A percentile compares a stretch with the other conserved stretches of the same genome.
Conservation (phyloP, 2,329 filamentous ascomycete genomes). For the Thelonectria blattea region DNA sequence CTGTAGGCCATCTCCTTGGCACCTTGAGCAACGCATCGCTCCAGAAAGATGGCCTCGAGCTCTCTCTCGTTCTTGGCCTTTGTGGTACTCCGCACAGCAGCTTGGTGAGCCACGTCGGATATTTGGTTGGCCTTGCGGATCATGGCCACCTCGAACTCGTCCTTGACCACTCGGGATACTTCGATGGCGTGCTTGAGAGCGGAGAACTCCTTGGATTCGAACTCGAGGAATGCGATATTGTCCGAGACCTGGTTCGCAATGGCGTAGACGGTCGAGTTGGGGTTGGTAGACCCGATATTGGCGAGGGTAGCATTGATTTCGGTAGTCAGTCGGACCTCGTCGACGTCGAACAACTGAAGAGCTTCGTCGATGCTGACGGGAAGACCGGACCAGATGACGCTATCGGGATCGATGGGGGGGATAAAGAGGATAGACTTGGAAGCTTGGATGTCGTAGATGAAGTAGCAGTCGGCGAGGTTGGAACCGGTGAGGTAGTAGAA, state of each 20-base stretch:
- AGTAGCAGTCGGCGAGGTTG: conserved; percentile 77
- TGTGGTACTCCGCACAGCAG: conserved; percentile 65
- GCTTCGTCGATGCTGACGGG: conserved; percentile 81
- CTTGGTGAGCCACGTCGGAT: conserved; percentile 70
- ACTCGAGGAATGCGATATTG: conserved; percentile 72
- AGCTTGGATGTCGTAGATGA: conserved; percentile 79
- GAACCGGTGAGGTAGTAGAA: conserved; percentile 96
- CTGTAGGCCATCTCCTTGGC: conserved; percentile 87
- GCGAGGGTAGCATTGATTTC: conserved; percentile 79
- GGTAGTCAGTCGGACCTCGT: conserved; percentile 73
- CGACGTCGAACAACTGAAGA: conserved; percentile 77
- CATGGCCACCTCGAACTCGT: conserved; percentile 75
- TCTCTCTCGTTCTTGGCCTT: conserved; percentile 78
- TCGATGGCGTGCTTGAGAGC: conserved; percentile 69
- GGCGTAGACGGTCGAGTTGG: conserved; percentile 66
- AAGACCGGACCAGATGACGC: conserved; percentile 91
- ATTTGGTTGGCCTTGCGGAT: conserved; percentile 75
- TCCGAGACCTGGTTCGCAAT: conserved; percentile 81
- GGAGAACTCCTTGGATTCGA: conserved; percentile 66
- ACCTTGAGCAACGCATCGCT: conserved; percentile 75
- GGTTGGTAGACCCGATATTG: conserved; percentile 50
- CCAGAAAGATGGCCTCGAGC: conserved; percentile 80
- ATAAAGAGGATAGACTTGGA: conserved; percentile 86
- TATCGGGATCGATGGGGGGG: conserved; percentile 84
- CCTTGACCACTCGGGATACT: conserved; percentile 72